A percentile compares a stretch with the other conserved stretches of the same genome.
phyloP scores from a whole-genome alignment of 768 basidiomycete species.

The Termitomyces sp. region DNA sequence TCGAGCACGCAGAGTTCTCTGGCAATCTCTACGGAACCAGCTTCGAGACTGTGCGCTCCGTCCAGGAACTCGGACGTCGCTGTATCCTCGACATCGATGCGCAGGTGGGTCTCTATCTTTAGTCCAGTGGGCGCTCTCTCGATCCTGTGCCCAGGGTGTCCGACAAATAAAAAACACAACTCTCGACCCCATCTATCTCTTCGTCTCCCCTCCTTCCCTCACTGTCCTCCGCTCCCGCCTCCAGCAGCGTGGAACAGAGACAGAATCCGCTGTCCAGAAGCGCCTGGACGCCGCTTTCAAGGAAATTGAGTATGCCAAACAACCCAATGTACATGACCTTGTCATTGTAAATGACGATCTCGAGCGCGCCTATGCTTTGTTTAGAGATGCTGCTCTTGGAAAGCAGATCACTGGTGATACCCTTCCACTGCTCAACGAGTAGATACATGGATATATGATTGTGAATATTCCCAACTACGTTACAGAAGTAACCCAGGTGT shows the following conservation, averaged over 20 bases:
- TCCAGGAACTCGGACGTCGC: constrained; percentile 63
- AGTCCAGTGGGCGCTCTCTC: background rate
- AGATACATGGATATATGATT: no score
- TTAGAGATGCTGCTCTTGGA: constrained; percentile 74
- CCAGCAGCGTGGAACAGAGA: constrained; percentile 78
- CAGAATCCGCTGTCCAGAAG: constrained; percentile 62
- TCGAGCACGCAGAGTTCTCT: constrained; percentile 93
- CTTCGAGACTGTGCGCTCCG: constrained; percentile 64
- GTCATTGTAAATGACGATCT: constrained; percentile 90
- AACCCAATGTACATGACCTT: constrained; percentile 68
- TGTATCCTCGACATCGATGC: constrained; percentile 96
- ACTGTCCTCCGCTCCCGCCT: constrained; percentile 66
- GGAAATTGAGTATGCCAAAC: constrained; percentile 82
- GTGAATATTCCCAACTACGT: no score
- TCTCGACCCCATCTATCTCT: constrained; percentile 83
- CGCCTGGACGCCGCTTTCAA: constrained; percentile 72
- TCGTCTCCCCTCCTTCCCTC: constrained; percentile 86
- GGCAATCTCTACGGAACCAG: constrained; percentile 93
- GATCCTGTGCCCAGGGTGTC: constrained; percentile 61
- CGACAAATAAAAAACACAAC: constrained; percentile 82
- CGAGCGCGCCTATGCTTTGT: constrained; percentile 73
- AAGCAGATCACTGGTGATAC: constrained; percentile 53
- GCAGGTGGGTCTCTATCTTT: constrained; percentile 52
- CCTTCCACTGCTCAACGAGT: constrained; percentile 60
- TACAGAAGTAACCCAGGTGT: no score